phyloP scores from a whole-genome alignment of 768 basidiomycete species.

The Gloeophyllum trabeum region DNA sequence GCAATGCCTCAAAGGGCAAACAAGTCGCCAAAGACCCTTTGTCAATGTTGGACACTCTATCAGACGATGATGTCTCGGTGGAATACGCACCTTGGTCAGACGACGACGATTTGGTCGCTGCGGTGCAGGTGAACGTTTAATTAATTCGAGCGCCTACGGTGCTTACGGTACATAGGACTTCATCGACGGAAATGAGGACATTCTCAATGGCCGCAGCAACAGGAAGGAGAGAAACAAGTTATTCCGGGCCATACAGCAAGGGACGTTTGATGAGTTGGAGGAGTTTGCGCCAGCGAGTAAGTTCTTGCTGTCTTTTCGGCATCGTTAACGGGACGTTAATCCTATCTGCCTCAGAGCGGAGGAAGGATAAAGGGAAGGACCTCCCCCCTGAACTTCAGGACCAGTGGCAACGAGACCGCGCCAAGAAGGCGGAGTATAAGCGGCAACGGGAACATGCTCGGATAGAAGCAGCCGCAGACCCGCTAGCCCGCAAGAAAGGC shows the following conservation, averaged over 20 bases:
- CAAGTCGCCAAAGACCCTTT: constrained; percentile 8
- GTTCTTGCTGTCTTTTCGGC: constrained; percentile 14
- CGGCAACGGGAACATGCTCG: constrained; percentile 45
- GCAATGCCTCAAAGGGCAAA: constrained; percentile 13
- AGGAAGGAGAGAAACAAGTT: constrained; percentile 41
- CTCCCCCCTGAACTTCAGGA: constrained; percentile 47
- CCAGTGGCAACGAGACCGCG: constrained; percentile 76
- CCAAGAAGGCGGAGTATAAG: constrained; percentile 73
- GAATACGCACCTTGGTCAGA: no score
- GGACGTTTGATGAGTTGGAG: constrained; percentile 21
- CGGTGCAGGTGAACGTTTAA: background rate
- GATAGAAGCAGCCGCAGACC: constrained; percentile 49
- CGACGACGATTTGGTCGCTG: background rate
- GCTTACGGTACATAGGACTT: background rate
- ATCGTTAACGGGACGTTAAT: constrained; percentile 2
- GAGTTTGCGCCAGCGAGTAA: constrained; percentile 32
- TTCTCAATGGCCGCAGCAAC: constrained; percentile 30
- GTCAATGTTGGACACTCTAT: constrained; percentile 16
- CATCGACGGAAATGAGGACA: constrained; percentile 39
- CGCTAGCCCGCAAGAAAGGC: constrained; percentile 46
- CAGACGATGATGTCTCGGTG: constrained; percentile 29
- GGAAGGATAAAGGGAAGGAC: constrained; percentile 36
- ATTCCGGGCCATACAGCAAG: constrained; percentile 51
- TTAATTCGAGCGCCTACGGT: background rate
- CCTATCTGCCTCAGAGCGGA: constrained; percentile 21